Evolutionary conservation across 2,329 filamentous ascomycete species (phyloP).

Genomic region (Fusarium denticulatum): DNA sequence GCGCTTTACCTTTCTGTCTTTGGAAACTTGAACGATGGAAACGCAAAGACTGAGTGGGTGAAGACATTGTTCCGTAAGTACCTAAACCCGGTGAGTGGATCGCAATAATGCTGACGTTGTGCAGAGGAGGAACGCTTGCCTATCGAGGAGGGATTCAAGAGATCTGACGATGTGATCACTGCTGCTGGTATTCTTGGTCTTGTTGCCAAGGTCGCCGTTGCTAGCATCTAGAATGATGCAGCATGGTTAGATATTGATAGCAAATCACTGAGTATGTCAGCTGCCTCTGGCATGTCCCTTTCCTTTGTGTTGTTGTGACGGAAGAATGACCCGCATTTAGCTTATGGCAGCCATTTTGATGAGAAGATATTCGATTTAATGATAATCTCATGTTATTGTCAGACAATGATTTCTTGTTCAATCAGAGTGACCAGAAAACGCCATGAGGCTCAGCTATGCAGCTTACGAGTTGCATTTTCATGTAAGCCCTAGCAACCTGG

Average conservation of each 20-base stretch:
- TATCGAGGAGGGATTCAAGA: slow-evolving; percentile 32
- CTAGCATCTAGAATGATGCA: background rate
- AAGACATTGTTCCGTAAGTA: slow-evolving; percentile 36
- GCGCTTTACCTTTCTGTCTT: slow-evolving; percentile 37
- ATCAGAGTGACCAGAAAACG: background rate
- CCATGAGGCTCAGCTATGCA: background rate
- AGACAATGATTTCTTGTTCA: background rate
- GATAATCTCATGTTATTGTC: background rate
- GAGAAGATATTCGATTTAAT: background rate
- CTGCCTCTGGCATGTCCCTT: slow-evolving; percentile 8
- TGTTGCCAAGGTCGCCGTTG: slow-evolving; percentile 23
- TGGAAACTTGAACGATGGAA: slow-evolving; percentile 21
- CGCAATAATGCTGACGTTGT: background rate
- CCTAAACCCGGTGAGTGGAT: no score
- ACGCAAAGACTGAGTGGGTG: slow-evolving; percentile 37
- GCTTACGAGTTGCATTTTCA: background rate
- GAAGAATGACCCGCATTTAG: background rate
- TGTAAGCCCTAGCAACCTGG: background rate
- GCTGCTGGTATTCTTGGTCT: slow-evolving; percentile 30
- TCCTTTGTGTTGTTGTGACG: background rate
- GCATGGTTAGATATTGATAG: background rate
- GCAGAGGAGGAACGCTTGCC: slow-evolving; percentile 36
- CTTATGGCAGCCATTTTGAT: background rate
- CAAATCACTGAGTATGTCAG: slow-evolving; percentile 1
- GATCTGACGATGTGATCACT: slow-evolving; percentile 25